Percentiles rank a stretch among this genome's conserved stretches.
These are phyloP conservation scores for Candida railenensis DNA, from an alignment of 805 yeast genomes.

Conservation along the genomic window DNA sequence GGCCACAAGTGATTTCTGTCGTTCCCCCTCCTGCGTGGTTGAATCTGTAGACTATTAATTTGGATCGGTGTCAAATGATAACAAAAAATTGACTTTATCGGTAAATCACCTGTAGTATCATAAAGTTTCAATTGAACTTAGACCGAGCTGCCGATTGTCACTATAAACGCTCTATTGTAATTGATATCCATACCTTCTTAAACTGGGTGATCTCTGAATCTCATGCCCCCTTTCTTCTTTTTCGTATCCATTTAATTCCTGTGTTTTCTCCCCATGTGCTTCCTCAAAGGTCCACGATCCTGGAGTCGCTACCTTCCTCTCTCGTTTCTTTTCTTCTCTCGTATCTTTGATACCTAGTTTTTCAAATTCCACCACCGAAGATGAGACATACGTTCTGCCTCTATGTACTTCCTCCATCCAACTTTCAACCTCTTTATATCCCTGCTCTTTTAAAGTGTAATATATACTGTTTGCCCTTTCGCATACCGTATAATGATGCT, in stretches of 20 bases:
- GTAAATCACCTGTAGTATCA: too few relatives aligned
- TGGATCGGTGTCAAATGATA: too few relatives aligned
- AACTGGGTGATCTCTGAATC: background rate
- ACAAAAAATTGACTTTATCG: too few relatives aligned
- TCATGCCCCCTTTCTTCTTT: background rate
- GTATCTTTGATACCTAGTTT: background rate
- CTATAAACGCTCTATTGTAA: too few relatives aligned
- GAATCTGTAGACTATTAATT: too few relatives aligned
- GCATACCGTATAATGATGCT: conserved; percentile 20
- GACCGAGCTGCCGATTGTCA: too few relatives aligned
- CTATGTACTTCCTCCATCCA: conserved; percentile 15
- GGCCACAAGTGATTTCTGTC: too few relatives aligned
- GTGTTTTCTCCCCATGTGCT: background rate
- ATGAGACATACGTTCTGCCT: conserved; percentile 11
- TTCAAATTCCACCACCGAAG: conserved; percentile 1
- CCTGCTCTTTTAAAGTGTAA: conserved; percentile 11
- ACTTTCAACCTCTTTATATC: conserved; percentile 2
- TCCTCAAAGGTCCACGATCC: conserved; percentile 4
- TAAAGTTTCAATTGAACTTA: too few relatives aligned
- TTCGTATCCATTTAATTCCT: background rate
- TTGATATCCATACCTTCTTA: background rate
- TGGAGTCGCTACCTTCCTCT: conserved; percentile 1
- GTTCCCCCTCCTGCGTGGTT: too few relatives aligned
- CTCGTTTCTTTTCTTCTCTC: background rate
- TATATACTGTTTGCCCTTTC: conserved; percentile 22